These are phyloP conservation scores for Kwoniella sp. DNA, from an alignment of 768 basidiomycete genomes.

Conservation along the genomic window DNA sequence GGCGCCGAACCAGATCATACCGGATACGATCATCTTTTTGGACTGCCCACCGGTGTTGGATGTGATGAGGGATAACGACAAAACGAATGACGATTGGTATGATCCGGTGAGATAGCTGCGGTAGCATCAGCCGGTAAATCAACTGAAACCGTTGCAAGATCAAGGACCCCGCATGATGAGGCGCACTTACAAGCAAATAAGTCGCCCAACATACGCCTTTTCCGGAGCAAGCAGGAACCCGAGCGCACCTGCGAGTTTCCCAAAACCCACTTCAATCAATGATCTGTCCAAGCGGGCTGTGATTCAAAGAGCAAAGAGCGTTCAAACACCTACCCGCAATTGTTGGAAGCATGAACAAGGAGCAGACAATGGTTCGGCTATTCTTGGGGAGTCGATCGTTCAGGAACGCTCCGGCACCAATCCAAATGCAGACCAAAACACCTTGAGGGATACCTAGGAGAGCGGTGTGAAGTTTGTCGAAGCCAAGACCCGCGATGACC, in stretches of 20 bases:
- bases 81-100: constrained; percentile 54
- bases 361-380: constrained; percentile 48
- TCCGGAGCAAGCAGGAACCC: constrained; percentile 55
- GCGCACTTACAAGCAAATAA: constrained; percentile 52
- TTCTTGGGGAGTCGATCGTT: constrained; percentile 50
- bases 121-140: too few relatives aligned
- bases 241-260: constrained; percentile 39
- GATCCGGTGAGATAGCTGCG: constrained; percentile 52
- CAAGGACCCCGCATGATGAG: not conserved
- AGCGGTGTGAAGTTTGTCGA: constrained; percentile 51
- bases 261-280: too few relatives aligned
- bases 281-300: too few relatives aligned
- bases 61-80: constrained; percentile 55
- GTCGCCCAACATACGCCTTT: constrained; percentile 50
- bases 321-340: constrained; percentile 36
- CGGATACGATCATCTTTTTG: constrained; percentile 54
- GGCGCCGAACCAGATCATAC: constrained; percentile 54
- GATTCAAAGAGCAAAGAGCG: too few relatives aligned
- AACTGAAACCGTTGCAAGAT: too few relatives aligned
- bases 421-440: constrained; percentile 53
- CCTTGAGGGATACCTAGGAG: constrained; percentile 56
- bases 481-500: constrained; percentile 51
- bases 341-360: constrained; percentile 54
- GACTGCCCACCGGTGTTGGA: constrained; percentile 58
- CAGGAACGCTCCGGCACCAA: constrained; percentile 45